Evolutionary conservation across 345 rosid genomes (phyloP).

Genomic region (Boechera divaricarpa): DNA sequence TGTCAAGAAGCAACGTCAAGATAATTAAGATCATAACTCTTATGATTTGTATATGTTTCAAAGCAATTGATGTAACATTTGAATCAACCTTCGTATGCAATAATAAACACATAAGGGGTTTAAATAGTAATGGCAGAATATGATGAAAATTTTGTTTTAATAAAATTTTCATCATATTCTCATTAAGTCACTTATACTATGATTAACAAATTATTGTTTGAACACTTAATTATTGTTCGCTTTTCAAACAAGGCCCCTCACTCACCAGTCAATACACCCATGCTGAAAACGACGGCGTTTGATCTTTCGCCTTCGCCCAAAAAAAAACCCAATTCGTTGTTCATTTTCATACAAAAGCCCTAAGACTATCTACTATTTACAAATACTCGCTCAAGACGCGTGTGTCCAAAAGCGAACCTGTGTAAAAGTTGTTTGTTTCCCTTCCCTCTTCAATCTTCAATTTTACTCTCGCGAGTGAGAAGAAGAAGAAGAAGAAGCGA

Average conservation of each 20-base stretch:
- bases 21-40: not conserved
- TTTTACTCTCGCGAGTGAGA: not conserved
- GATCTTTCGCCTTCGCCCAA: no score
- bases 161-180: no score
- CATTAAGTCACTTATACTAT: no score
- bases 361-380: not conserved
- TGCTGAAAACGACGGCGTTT: no score
- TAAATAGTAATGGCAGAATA: not conserved
- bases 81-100: slow-evolving; percentile 21
- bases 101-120: not conserved
- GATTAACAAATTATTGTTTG: no score
- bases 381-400: not conserved
- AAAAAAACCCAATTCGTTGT: not conserved
- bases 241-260: no score
- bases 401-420: not conserved
- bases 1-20: slow-evolving; percentile 56
- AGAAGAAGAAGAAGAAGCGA: slow-evolving; percentile 15
- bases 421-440: not conserved
- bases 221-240: no score
- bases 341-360: not conserved
- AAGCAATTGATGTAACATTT: slow-evolving; percentile 13
- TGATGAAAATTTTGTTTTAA: not conserved
- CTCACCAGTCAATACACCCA: no score
- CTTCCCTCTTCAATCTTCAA: not conserved
- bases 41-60: slow-evolving; percentile 16